phyloP scores from a whole-genome alignment of 1,284 basidiomycete genomes.

The Microbotryum intermedium region DNA sequence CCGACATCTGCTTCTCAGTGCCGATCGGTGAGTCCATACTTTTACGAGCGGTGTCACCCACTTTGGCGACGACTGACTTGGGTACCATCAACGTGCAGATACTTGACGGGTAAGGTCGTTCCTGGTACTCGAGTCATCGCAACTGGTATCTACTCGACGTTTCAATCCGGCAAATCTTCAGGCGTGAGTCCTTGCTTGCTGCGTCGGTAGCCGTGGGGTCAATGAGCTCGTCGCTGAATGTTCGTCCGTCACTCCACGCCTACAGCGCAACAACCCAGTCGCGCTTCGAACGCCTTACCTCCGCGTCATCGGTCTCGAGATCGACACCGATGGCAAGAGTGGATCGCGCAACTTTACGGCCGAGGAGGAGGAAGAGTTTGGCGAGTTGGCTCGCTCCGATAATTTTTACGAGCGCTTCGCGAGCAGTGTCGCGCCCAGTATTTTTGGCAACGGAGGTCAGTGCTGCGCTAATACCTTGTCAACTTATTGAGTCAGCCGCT shows the following conservation, averaged over 20 bases:
- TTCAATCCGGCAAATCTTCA: constrained; percentile 71
- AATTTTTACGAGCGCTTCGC: constrained; percentile 92
- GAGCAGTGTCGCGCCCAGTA: constrained; percentile 89
- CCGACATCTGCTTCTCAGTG: constrained; percentile 85
- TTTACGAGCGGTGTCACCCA: not conserved
- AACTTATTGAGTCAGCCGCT: not conserved
- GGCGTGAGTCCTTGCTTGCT: too few relatives aligned
- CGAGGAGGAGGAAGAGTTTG: constrained; percentile 93
- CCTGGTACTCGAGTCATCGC: constrained; percentile 90
- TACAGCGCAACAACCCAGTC: constrained; percentile 52
- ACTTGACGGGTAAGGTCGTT: constrained; percentile 81
- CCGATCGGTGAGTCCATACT: constrained; percentile 52
- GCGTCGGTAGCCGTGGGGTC: too few relatives aligned
- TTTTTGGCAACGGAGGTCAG: constrained; percentile 84
- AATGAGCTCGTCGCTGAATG: too few relatives aligned
- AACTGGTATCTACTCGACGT: constrained; percentile 96
- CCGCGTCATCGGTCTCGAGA: constrained; percentile 82
- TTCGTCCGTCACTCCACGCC: not conserved
- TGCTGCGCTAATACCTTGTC: constrained; percentile 10
- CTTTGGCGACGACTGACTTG: not conserved
- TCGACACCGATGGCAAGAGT: constrained; percentile 58
- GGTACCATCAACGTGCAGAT: constrained; percentile 37
- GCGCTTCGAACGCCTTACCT: constrained; percentile 88
- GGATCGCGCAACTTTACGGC: constrained; percentile 69
- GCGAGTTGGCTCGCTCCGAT: constrained; percentile 76